A percentile compares a stretch with the other conserved stretches of the same genome.
Evolutionary conservation across 305 asterid genomes (phyloP).

Genomic region (Fraxinus greggii): DNA sequence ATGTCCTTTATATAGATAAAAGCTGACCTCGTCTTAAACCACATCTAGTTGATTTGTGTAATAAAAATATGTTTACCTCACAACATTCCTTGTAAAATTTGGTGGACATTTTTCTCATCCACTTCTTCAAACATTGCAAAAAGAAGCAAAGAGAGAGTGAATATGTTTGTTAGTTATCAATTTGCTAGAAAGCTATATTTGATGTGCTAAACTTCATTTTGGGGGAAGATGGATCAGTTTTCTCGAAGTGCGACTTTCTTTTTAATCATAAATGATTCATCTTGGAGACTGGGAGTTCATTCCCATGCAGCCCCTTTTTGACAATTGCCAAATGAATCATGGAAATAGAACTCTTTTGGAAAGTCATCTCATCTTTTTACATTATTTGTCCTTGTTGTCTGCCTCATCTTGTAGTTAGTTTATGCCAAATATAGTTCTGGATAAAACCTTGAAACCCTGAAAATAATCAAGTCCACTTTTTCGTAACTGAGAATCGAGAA

Average conservation of each 20-base stretch:
- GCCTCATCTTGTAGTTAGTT: slow-evolving; percentile 11
- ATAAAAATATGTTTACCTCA: not conserved
- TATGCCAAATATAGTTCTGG: not conserved
- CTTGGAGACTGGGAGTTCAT: not conserved
- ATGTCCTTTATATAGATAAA: not conserved
- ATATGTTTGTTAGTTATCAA: not conserved
- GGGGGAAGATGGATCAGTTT: not conserved
- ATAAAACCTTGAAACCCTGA: slow-evolving; percentile 13
- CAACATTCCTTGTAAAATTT: too few relatives aligned
- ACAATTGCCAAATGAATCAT: not conserved
- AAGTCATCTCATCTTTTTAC: slow-evolving; percentile 23
- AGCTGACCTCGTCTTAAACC: not conserved
- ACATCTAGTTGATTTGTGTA: not conserved
- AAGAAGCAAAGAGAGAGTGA: not conserved
- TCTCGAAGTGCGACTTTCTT: not conserved
- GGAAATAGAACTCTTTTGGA: slow-evolving; percentile 4
- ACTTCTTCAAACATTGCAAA: not conserved
- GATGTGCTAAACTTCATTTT: not conserved
- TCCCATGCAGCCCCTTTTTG: slow-evolving; percentile 2
- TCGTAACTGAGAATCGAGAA: not conserved
- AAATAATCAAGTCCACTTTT: not conserved
- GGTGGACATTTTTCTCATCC: not conserved
- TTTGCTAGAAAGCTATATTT: not conserved
- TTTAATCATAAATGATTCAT: not conserved
- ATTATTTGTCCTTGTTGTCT: slow-evolving; percentile 1